phyloP scores from a whole-genome alignment of 306 rosid genomes.

The Dryas drummondii region DNA sequence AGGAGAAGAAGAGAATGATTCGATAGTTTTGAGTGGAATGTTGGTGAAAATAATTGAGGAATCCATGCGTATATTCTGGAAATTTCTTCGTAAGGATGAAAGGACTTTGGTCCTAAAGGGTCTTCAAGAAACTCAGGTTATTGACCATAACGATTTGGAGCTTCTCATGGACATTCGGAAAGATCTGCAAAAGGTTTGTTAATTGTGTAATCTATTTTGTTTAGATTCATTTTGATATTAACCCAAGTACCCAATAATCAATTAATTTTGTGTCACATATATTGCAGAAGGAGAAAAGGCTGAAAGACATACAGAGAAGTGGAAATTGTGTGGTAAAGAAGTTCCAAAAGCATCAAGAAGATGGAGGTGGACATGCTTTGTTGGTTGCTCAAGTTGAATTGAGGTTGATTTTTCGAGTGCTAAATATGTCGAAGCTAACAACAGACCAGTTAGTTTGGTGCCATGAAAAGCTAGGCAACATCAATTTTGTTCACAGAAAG shows the following conservation, averaged over 20 bases:
- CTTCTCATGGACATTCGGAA: slow-evolving; percentile 41
- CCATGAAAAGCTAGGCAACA: slow-evolving; percentile 48
- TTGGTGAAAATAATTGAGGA: slow-evolving; percentile 56
- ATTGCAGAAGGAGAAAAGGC: slow-evolving; percentile 65
- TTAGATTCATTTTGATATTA: not conserved
- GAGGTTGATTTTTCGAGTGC: slow-evolving; percentile 68
- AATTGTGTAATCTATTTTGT: not conserved
- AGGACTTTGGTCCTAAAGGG: slow-evolving; percentile 31
- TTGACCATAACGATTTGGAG: slow-evolving; percentile 41
- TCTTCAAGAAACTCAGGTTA: slow-evolving; percentile 35
- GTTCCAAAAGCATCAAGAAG: slow-evolving; percentile 63
- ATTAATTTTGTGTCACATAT: not conserved
- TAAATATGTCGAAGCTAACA: slow-evolving; percentile 62
- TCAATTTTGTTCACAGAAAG: slow-evolving; percentile 53
- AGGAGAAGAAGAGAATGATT: slow-evolving; percentile 36
- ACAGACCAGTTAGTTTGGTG: slow-evolving; percentile 74
- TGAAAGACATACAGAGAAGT: slow-evolving; percentile 64
- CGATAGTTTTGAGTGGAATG: slow-evolving; percentile 31
- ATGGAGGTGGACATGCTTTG: slow-evolving; percentile 40
- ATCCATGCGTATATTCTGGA: slow-evolving; percentile 65
- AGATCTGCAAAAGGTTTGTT: slow-evolving; percentile 62
- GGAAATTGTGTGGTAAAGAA: slow-evolving; percentile 71
- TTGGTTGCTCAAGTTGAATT: slow-evolving; percentile 71
- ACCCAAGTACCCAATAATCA: too few relatives aligned
- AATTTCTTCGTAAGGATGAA: slow-evolving; percentile 61